A percentile compares a stretch with the other conserved stretches of the same genome.
phyloP scores from a whole-genome alignment of 2,329 filamentous ascomycete species.

The Colletotrichum musae region DNA sequence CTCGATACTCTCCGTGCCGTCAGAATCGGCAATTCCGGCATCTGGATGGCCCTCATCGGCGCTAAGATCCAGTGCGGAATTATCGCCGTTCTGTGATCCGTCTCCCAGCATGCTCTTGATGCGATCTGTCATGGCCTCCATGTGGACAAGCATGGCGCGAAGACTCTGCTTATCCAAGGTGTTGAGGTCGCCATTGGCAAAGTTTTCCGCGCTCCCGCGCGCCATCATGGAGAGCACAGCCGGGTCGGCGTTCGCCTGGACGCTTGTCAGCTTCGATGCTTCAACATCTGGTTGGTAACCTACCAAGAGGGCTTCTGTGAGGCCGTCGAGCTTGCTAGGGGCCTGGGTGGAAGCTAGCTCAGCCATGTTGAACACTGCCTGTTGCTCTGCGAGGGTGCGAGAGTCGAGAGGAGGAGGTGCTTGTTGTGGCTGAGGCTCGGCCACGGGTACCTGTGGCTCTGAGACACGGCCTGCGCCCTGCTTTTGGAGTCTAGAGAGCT shows the following conservation, averaged over 20 bases:
- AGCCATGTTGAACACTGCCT: slow-evolving; percentile 75
- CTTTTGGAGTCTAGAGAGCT: slow-evolving; percentile 50
- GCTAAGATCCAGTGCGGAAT: neutral
- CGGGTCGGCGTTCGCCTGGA: slow-evolving; percentile 61
- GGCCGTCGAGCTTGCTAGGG: slow-evolving; percentile 64
- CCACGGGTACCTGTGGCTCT: slow-evolving; percentile 41
- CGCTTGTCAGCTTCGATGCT: slow-evolving; percentile 40
- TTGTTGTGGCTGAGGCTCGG: slow-evolving; percentile 38
- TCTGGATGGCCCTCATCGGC: neutral
- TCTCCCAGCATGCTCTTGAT: slow-evolving; percentile 58
- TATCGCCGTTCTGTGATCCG: slow-evolving; percentile 15
- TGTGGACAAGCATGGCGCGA: slow-evolving; percentile 63
- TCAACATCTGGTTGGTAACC: slow-evolving; percentile 51
- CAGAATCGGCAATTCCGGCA: slow-evolving; percentile 36
- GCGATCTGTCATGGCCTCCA: slow-evolving; percentile 59
- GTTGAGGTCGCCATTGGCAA: slow-evolving; percentile 57
- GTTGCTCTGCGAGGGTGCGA: slow-evolving; percentile 72
- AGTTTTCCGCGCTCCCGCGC: slow-evolving; percentile 60
- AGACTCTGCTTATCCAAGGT: slow-evolving; percentile 61
- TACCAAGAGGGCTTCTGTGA: slow-evolving; percentile 75
- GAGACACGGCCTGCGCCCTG: slow-evolving; percentile 56
- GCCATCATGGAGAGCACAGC: slow-evolving; percentile 64
- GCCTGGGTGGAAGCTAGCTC: slow-evolving; percentile 65
- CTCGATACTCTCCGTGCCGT: slow-evolving; percentile 20
- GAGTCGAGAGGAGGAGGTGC: slow-evolving; percentile 53